These are phyloP conservation scores for Polyporus tsugae DNA, from an alignment of 1,284 basidiomycete species.

Conservation along the genomic window DNA sequence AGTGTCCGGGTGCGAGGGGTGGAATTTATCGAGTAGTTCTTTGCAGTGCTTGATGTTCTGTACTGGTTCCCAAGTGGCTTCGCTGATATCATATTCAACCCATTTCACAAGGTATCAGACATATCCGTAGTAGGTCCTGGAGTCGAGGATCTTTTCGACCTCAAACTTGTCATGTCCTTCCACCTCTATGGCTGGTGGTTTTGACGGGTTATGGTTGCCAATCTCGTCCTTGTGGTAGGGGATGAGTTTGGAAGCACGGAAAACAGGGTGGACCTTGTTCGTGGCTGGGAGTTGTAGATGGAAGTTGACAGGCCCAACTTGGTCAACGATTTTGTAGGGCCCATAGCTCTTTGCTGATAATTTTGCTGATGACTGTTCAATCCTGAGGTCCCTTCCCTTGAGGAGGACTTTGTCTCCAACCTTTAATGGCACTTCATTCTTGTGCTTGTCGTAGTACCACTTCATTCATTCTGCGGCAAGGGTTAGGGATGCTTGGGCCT, in stretches of 20 bases:
- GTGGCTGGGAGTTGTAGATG: not conserved
- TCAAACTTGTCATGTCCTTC: conserved; percentile 1
- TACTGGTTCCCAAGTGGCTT: not conserved
- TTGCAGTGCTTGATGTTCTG: not conserved
- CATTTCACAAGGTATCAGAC: not conserved
- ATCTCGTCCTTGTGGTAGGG: not conserved
- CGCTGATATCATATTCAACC: not conserved
- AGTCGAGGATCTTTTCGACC: not conserved
- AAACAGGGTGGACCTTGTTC: not conserved
- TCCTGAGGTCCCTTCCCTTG: not conserved
- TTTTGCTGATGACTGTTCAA: not conserved
- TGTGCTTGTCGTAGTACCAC: too few species aligned
- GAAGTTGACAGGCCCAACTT: not conserved
- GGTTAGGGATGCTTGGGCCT: not conserved
- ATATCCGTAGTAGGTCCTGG: not conserved
- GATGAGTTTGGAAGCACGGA: not conserved
- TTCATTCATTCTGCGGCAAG: too few species aligned
- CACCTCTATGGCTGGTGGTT: not conserved
- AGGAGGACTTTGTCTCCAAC: conserved; percentile 2
- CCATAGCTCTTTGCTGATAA: not conserved
- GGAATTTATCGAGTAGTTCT: not conserved
- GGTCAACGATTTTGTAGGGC: not conserved
- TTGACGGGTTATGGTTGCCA: not conserved
- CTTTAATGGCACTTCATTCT: too few species aligned
- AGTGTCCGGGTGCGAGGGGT: not conserved